Evolutionary conservation across 257 asterid genomes (phyloP), one percentile per base, ranked within the genome.

Genomic region (Solanum phureja): DNA sequence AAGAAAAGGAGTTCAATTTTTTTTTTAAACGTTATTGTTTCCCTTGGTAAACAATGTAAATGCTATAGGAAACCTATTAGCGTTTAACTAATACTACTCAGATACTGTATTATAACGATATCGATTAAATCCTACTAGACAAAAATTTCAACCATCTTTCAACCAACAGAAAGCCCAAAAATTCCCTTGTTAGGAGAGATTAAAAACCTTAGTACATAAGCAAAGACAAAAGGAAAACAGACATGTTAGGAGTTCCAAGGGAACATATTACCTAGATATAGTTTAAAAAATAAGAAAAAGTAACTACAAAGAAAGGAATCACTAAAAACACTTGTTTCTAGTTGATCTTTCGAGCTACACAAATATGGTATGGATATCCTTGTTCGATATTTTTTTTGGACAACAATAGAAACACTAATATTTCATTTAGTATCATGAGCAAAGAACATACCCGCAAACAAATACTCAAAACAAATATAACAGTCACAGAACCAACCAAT

Each of bases 401-500:
- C 13, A 38, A 75, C 31, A n/a, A 38, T 10, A 76, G 34, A n/a
- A 23, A n/a, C 83, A 76, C 34, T 40, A 40, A n/a, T 38, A 38
- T 76, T 76, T 40, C 83, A 76, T n/a, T 76, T 11, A 76, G 60
- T 40, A 76, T 76, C 58, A 40, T 76, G 58, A 76, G 21, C 35
- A 76, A 40, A 38, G 58, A 38, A 40, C 60, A 6, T 38, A 35
- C 35, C 4, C 29, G 14, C 85, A 34, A 44, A 75, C 62, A 86
- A 35, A 46, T 58, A 10, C n/a, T 27, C 23, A 72, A 11, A 73
- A n/a, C 27, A 38, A 33, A 29, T 58, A 86, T 38, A 83, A 58
- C 88, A 79, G 14, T 56, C 42, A 62, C 44, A 64, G 84, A 88
- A 86, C 33, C 16, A 13, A 85, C 72, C 86, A 86, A 82, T 88